phyloP scores from a whole-genome alignment of 805 yeast species.

The Suhomyces vadensis region DNA sequence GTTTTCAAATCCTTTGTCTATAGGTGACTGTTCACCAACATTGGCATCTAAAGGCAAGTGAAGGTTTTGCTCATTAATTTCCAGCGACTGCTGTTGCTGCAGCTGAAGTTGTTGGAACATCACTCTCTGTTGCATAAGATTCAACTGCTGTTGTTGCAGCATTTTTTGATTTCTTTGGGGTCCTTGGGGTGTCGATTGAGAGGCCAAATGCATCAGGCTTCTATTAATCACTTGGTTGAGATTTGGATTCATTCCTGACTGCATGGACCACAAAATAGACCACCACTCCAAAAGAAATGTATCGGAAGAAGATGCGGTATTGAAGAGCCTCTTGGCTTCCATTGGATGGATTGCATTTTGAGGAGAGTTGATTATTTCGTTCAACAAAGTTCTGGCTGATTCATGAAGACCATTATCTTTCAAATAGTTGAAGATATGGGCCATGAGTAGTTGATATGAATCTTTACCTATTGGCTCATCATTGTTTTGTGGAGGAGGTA shows the following conservation, averaged over 20 bases:
- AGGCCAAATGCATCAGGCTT: constrained; percentile 9
- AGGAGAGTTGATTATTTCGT: constrained; percentile 45
- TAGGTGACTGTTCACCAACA: neutral
- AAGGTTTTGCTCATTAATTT: no score
- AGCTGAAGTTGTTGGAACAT: constrained; percentile 11
- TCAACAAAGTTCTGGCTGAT: constrained; percentile 49
- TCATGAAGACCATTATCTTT: constrained; percentile 48
- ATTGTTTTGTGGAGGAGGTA: neutral
- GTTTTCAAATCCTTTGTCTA: no score
- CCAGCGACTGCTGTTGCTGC: constrained; percentile 16
- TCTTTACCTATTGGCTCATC: constrained; percentile 18
- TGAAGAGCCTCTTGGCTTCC: constrained; percentile 32
- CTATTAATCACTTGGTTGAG: constrained; percentile 28
- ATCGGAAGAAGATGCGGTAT: constrained; percentile 28
- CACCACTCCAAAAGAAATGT: constrained; percentile 60
- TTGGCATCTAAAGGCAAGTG: no score
- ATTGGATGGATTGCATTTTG: constrained; percentile 9
- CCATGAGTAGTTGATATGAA: constrained; percentile 50
- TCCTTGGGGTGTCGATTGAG: constrained; percentile 8
- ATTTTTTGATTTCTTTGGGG: constrained; percentile 8
- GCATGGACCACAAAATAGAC: constrained; percentile 51
- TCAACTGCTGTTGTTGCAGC: constrained; percentile 12
- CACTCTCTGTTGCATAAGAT: constrained; percentile 10
- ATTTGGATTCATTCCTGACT: constrained; percentile 41
- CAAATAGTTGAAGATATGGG: constrained; percentile 53